A percentile compares a stretch with the other conserved stretches of the same genome.
Conservation (phyloP, 2,329 filamentous ascomycete genomes). For the Penicillium expansum region DNA sequence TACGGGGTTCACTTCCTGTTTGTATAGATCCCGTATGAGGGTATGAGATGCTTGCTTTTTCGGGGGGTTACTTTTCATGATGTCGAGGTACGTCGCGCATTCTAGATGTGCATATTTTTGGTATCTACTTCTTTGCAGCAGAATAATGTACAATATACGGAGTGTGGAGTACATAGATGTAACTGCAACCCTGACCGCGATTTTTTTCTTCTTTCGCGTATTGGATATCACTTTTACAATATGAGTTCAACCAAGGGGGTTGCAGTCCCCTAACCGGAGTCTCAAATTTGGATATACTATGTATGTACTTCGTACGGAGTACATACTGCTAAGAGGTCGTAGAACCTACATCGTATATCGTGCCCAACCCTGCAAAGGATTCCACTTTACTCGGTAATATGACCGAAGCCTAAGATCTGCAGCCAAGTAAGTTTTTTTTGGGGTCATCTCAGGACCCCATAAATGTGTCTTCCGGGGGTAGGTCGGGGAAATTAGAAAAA, state of each 20-base stretch:
- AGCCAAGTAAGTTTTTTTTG: not conserved
- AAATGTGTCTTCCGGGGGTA: not conserved
- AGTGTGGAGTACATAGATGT: not conserved
- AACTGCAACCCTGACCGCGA: not conserved
- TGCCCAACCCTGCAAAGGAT: not conserved
- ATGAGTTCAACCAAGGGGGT: not conserved
- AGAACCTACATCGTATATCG: not conserved
- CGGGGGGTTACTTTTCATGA: not conserved
- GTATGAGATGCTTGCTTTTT: not conserved
- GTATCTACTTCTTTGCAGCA: not conserved
- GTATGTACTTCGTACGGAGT: too few species aligned
- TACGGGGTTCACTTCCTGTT: not conserved
- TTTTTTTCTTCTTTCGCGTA: not conserved
- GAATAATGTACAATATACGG: not conserved
- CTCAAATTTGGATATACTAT: not conserved
- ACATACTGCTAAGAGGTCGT: not conserved
- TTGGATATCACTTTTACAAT: not conserved
- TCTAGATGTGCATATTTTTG: not conserved
- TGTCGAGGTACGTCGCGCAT: not conserved
- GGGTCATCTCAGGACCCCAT: slow-evolving; percentile 3
- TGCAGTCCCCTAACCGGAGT: not conserved
- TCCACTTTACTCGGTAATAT: not conserved
- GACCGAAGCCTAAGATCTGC: not conserved
- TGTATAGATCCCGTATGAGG: not conserved
- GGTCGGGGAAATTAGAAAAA: not conserved